Evolutionary conservation across 106 monocot species (phyloP), one percentile per base, ranked within the genome.

Genomic region (Dendrobium chrysotoxum): DNA sequence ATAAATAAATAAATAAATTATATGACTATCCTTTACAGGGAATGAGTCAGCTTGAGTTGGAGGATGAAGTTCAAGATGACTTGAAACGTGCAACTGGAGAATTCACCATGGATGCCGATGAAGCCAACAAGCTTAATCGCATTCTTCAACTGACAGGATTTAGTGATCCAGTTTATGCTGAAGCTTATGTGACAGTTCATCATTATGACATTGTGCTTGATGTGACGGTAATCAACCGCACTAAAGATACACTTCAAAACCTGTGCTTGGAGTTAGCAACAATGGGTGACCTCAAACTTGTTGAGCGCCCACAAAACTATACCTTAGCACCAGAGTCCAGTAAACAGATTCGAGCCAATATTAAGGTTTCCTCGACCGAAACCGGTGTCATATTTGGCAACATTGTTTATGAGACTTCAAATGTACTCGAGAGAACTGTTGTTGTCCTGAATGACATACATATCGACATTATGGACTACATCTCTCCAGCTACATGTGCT

Each of bases 381-480:
- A 95, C 95, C 35, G 92, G 95, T 42, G 95, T 95, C 53, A 92
- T 95, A 77, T 95, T 95, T 81, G 96, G 96, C 18, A 96, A 96
- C 71, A 96, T 96, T 42, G 96, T 96, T 15, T 96, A 96, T 80
- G 96, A 96, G 84, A 91, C 96, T 45, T 93, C 93, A 75, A 93
- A 96, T 87, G 93, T 96, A 31, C 83, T 88, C 15, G 96, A 96
- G 72, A 81, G 96, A 53, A 91, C 79, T 42, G 96, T 96, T 23
- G 84, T 96, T 67, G 91, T 96, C 40, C 91, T 96, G 65, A 96
- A 91, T 81, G 96, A 96, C 77, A 96, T 96, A 75, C 93, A 93
- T 81, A 96, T 96, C 77, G 96, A 96, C 84, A 96, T 96, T 78
- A 96, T 96, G 93, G 93, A 96, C 72, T 96, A 96, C 79, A 96